phyloP scores from a whole-genome alignment of 1,284 basidiomycete genomes.

The Boletus smithii region DNA sequence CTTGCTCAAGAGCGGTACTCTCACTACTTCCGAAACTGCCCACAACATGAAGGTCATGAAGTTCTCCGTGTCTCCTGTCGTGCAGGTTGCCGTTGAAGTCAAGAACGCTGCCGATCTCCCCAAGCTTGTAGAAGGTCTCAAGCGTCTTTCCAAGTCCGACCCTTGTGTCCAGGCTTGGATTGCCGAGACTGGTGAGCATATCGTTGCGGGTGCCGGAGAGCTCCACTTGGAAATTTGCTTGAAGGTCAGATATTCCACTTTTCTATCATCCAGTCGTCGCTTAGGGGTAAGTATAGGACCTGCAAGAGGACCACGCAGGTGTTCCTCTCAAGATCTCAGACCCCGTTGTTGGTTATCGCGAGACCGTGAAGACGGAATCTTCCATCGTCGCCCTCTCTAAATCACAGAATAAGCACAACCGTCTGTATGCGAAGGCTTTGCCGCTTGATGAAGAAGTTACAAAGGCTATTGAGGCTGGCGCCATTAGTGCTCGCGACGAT shows the following conservation, averaged over 20 bases:
- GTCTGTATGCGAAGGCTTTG: constrained; percentile 91
- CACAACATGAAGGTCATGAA: constrained; percentile 99
- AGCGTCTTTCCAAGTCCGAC: constrained; percentile 99
- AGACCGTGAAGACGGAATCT: constrained; percentile 96
- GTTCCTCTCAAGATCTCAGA: constrained; percentile 99
- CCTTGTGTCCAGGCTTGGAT: constrained; percentile 99
- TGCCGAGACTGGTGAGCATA: constrained; percentile 92
- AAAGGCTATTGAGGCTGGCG: constrained; percentile 88
- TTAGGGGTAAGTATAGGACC: constrained; percentile 54
- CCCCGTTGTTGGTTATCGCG: constrained; percentile 97
- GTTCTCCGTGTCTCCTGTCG: constrained; percentile 99
- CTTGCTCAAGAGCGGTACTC: constrained; percentile 98
- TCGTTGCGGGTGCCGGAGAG: constrained; percentile 99
- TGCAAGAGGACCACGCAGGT: constrained; percentile 99
- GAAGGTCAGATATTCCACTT: constrained; percentile 57
- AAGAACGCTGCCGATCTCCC: constrained; percentile 99
- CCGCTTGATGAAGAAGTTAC: constrained; percentile 95
- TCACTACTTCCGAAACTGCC: constrained; percentile 96
- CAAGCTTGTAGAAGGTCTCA: constrained; percentile 99
- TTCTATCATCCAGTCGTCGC: background rate
- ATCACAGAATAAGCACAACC: constrained; percentile 99
- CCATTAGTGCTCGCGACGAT: constrained; percentile 91
- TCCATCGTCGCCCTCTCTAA: constrained; percentile 97
- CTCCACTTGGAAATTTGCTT: constrained; percentile 99
- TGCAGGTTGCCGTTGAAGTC: constrained; percentile 98